phyloP scores from a whole-genome alignment of 176 grass and related monocot species.

The Hsuehochloa calcarea region DNA sequence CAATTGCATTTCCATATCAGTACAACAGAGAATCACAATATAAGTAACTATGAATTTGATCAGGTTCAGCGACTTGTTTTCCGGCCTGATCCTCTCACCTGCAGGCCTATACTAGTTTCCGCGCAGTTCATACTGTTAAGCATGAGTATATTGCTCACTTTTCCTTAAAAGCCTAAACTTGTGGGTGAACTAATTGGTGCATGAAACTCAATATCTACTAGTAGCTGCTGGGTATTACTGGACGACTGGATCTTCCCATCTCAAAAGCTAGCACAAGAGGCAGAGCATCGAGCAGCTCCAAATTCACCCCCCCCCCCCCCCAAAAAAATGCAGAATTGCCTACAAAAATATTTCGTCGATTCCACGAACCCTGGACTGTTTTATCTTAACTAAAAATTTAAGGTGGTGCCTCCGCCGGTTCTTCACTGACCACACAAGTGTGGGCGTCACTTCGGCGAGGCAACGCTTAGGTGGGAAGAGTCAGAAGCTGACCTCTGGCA shows the following conservation, averaged over 20 bases:
- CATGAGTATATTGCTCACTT: too few species aligned
- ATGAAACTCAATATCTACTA: too few species aligned
- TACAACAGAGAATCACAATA: neutral
- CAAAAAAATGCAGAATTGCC: neutral
- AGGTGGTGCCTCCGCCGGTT: constrained; percentile 5
- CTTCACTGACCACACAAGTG: neutral
- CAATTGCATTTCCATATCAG: neutral
- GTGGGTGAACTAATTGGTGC: too few species aligned
- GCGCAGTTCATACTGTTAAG: neutral
- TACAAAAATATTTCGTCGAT: neutral
- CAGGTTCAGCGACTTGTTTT: neutral
- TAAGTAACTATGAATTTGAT: neutral
- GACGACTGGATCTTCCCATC: neutral
- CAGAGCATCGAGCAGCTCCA: neutral
- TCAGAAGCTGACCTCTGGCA: constrained; percentile 29
- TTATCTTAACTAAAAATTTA: neutral
- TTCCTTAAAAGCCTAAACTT: too few species aligned
- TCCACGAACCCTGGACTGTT: neutral
- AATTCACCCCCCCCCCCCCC: neutral
- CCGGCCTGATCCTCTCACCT: neutral
- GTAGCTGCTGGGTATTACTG: neutral
- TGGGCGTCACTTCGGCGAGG: neutral
- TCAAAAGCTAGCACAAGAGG: neutral
- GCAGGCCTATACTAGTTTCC: neutral
- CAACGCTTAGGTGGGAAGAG: neutral